Conservation (phyloP, 805 yeast species). For the Metschnikowia chrysomelidarum region DNA sequence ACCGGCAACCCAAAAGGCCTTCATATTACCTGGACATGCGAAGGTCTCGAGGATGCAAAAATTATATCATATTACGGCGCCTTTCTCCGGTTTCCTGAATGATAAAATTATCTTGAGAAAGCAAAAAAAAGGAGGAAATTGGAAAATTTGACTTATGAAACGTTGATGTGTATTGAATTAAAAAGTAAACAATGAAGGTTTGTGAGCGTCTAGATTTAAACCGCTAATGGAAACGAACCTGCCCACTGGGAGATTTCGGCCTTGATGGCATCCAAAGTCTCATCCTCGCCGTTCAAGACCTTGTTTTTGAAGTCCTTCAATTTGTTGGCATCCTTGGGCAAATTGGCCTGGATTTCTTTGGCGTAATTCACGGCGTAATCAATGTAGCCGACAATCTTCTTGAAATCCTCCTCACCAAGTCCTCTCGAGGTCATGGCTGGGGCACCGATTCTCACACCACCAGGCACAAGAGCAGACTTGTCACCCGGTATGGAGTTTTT, state of each 20-base stretch:
- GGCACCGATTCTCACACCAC: conserved; percentile 96
- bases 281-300: conserved; percentile 61
- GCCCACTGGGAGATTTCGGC: conserved; percentile 89
- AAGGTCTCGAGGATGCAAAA: no score
- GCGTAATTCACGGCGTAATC: conserved; percentile 65
- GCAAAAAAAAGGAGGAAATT: no score
- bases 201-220: no score
- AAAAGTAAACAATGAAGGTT: conserved; percentile 1
- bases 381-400: conserved; percentile 65
- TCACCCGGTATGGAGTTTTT: conserved; percentile 98
- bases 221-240: conserved; percentile 68
- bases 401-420: conserved; percentile 82
- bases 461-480: conserved; percentile 93
- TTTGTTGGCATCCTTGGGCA: conserved; percentile 92
- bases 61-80: no score
- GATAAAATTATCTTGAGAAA: no score
- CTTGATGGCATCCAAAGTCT: conserved; percentile 60
- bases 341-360: conserved; percentile 65
- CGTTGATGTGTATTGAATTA: conserved; percentile 1
- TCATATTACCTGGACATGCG: no score
- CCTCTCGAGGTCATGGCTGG: conserved; percentile 99
- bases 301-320: conserved; percentile 89
- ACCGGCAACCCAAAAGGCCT: no score
- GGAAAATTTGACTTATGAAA: no score
- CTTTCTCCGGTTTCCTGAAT: no score